A percentile compares a stretch with the other conserved stretches of the same genome.
These are phyloP conservation scores for Irpex sp. DNA, from an alignment of 1,284 basidiomycete genomes.

Conservation along the genomic window DNA sequence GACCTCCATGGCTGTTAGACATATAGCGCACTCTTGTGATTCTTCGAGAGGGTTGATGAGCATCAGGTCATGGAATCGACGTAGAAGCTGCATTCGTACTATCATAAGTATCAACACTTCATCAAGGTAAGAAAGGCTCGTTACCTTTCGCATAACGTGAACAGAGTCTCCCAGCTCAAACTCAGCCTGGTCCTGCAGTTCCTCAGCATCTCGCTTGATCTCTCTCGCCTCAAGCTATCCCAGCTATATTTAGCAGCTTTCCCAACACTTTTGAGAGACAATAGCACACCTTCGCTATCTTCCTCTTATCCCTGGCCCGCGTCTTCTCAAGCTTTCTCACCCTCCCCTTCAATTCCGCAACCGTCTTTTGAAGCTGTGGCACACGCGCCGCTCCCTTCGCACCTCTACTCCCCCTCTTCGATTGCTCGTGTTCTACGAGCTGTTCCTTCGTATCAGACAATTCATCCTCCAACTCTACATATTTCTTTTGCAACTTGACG, in stretches of 20 bases:
- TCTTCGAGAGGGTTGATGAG: constrained; percentile 34
- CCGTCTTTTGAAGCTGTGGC: constrained; percentile 17
- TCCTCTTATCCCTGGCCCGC: constrained; percentile 24
- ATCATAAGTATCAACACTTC: background rate
- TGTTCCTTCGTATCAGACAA: constrained; percentile 21
- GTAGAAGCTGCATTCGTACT: constrained; percentile 33
- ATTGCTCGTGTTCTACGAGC: constrained; percentile 21
- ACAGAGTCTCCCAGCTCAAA: constrained; percentile 28
- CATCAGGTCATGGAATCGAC: constrained; percentile 36
- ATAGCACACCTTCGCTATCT: constrained; percentile 22
- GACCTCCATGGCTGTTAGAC: constrained; percentile 32
- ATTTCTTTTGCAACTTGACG: constrained; percentile 17
- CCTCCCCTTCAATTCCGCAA: constrained; percentile 20
- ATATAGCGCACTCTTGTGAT: constrained; percentile 41
- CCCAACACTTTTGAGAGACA: background rate
- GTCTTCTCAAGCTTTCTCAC: constrained; percentile 26
- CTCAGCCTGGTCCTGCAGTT: constrained; percentile 26
- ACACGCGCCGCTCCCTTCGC: constrained; percentile 11
- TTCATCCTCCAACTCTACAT: constrained; percentile 21
- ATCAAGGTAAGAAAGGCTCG: background rate
- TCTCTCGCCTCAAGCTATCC: constrained; percentile 33
- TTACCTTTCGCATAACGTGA: constrained; percentile 38
- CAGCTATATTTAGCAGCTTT: background rate
- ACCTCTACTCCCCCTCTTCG: constrained; percentile 19
- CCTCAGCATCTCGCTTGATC: constrained; percentile 32